phyloP scores from a whole-genome alignment of 192 early-diverging fungal species.

The Rhizoclosmatium globosum region DNA sequence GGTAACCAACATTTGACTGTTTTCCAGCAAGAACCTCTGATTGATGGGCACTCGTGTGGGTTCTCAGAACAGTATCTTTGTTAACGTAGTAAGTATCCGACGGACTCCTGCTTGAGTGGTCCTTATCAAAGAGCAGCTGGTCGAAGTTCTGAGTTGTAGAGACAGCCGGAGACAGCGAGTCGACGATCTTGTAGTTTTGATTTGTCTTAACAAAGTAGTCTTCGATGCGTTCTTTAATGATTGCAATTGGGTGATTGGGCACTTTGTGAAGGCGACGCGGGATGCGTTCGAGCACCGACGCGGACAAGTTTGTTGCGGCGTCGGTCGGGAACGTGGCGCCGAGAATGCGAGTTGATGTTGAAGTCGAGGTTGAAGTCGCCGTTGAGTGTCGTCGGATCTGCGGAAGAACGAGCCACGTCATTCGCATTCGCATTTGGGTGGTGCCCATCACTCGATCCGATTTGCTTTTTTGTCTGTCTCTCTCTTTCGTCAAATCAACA shows the following conservation, averaged over 20 bases:
- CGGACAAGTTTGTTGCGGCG: constrained; percentile 78
- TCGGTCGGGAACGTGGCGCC: constrained; percentile 51
- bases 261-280: constrained; percentile 78
- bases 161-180: constrained; percentile 82
- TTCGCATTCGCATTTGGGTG: too few species aligned
- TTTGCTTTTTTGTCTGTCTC: not conserved
- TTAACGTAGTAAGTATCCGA: constrained; percentile 97
- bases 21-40: constrained; percentile 69
- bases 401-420: not conserved
- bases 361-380: not conserved
- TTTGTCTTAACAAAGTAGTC: constrained; percentile 69
- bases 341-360: not conserved
- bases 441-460: too few species aligned
- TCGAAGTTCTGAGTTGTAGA: constrained; percentile 91
- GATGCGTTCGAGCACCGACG: constrained; percentile 78
- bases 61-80: constrained; percentile 76
- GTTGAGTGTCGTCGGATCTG: too few species aligned
- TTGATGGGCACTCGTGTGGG: constrained; percentile 97
- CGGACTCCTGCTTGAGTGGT: constrained; percentile 82
- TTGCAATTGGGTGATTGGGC: constrained; percentile 85
- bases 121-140: constrained; percentile 78
- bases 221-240: constrained; percentile 84
- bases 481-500: not conserved
- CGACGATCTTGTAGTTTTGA: constrained; percentile 58
- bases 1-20: constrained; percentile 41